Percentiles rank a stretch among this genome's conserved stretches.
Conservation (phyloP, 2,329 filamentous ascomycete genomes). For the Neopestalotiopsis rosae region DNA sequence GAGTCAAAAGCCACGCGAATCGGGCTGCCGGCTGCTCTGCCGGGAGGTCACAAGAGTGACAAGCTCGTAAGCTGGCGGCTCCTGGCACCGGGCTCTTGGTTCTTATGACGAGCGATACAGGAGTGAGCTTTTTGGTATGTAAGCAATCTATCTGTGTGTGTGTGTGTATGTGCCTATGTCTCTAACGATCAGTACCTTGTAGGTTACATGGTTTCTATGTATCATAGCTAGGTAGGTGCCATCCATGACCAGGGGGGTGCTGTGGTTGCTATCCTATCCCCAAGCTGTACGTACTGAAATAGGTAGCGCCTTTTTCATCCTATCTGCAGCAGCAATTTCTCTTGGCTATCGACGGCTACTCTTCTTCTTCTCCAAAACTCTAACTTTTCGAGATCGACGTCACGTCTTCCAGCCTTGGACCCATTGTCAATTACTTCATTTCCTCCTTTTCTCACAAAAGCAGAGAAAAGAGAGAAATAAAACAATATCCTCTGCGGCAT, state of each 20-base stretch:
- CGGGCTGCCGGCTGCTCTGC: background rate
- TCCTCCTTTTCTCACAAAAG: background rate
- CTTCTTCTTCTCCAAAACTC: background rate
- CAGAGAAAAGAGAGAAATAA: background rate
- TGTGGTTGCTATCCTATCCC: background rate
- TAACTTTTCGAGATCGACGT: background rate
- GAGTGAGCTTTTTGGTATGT: background rate
- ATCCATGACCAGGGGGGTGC: background rate
- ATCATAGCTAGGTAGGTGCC: background rate
- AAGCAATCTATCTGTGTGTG: background rate
- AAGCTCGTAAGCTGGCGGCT: too few relatives aligned
- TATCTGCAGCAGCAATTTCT: conserved; percentile 12
- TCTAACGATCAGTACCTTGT: background rate
- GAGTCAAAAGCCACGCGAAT: background rate
- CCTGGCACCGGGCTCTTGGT: too few relatives aligned
- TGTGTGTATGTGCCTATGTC: background rate
- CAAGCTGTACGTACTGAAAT: background rate
- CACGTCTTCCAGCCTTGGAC: background rate
- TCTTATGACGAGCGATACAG: too few relatives aligned
- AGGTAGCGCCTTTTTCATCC: background rate
- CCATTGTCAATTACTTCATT: background rate
- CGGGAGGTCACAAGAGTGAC: background rate
- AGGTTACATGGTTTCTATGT: background rate
- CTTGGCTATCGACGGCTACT: background rate
- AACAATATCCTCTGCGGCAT: conserved; percentile 4